Conservation (phyloP, 2,329 filamentous ascomycete genomes). For the Aspergillus amoenus region DNA sequence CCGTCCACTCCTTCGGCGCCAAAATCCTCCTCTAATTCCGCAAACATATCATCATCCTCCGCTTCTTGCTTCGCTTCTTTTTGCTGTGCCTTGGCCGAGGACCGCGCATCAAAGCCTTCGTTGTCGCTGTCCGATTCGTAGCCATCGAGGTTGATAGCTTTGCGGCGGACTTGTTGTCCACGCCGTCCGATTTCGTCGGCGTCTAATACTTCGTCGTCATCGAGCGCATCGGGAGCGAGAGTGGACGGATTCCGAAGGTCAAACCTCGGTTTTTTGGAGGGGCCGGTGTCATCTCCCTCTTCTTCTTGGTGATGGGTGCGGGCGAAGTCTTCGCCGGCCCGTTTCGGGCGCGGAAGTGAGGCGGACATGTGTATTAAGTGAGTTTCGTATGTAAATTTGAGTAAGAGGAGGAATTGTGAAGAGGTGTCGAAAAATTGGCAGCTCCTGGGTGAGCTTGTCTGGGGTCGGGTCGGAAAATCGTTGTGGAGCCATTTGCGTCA, state of each 20-base stretch:
- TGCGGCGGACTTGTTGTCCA: slow-evolving; percentile 75
- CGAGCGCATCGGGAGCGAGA: slow-evolving; percentile 76
- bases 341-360: slow-evolving; percentile 74
- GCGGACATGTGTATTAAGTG: slow-evolving; percentile 50
- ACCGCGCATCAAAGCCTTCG: slow-evolving; percentile 79
- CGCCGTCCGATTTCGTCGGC: slow-evolving; percentile 86
- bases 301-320: slow-evolving; percentile 69
- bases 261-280: slow-evolving; percentile 79
- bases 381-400: neutral
- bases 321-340: slow-evolving; percentile 77
- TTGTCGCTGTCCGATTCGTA: slow-evolving; percentile 94
- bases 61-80: slow-evolving; percentile 36
- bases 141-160: slow-evolving; percentile 92
- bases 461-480: slow-evolving; percentile 44
- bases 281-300: slow-evolving; percentile 44
- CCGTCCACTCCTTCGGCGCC: slow-evolving; percentile 54
- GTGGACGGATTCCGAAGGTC: slow-evolving; percentile 93
- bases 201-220: slow-evolving; percentile 75
- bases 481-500: slow-evolving; percentile 40
- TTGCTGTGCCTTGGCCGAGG: slow-evolving; percentile 57
- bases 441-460: slow-evolving; percentile 17
- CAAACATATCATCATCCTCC: slow-evolving; percentile 76
- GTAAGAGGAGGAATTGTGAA: neutral
- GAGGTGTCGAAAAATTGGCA: neutral
- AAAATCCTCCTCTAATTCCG: slow-evolving; percentile 62